A percentile compares a stretch with the other conserved stretches of the same genome.
Conservation (phyloP, 2,329 filamentous ascomycete species). For the Aspergillus ochraceoroseus region DNA sequence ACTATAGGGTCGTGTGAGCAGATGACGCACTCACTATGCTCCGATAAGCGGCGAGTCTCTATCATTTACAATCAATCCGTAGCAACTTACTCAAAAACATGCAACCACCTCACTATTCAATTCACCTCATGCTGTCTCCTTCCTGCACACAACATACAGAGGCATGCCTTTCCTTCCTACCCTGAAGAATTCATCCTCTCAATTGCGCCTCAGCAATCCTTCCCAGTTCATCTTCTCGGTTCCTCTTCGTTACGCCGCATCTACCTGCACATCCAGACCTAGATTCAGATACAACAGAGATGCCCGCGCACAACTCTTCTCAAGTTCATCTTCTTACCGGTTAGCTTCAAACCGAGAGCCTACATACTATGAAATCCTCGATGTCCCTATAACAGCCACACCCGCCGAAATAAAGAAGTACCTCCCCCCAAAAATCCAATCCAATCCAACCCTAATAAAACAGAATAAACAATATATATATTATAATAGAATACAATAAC, state of each 20-base stretch:
- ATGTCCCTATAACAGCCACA: slow-evolving; percentile 65
- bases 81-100: no score
- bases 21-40: background rate
- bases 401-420: slow-evolving; percentile 79
- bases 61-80: no score
- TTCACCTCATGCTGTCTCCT: background rate
- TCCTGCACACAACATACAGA: slow-evolving; percentile 1
- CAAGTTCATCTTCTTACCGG: slow-evolving; percentile 38
- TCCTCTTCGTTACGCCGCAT: background rate
- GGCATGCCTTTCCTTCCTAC: slow-evolving; percentile 26
- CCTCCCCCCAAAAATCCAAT: background rate
- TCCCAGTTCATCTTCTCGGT: background rate
- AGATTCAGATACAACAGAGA: no score
- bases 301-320: no score
- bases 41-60: slow-evolving; percentile 19
- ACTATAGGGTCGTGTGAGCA: no score
- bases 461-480: background rate
- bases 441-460: background rate
- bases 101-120: background rate
- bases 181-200: slow-evolving; percentile 16
- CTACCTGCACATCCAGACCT: slow-evolving; percentile 1
- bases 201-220: slow-evolving; percentile 4
- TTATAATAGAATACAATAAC: no score
- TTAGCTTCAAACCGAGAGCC: slow-evolving; percentile 30
- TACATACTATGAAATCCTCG: slow-evolving; percentile 79